A percentile compares a stretch with the other conserved stretches of the same genome.
Evolutionary conservation across 1,139 yeast genomes (phyloP).

Genomic region (Saccharomycopsis hybrid): DNA sequence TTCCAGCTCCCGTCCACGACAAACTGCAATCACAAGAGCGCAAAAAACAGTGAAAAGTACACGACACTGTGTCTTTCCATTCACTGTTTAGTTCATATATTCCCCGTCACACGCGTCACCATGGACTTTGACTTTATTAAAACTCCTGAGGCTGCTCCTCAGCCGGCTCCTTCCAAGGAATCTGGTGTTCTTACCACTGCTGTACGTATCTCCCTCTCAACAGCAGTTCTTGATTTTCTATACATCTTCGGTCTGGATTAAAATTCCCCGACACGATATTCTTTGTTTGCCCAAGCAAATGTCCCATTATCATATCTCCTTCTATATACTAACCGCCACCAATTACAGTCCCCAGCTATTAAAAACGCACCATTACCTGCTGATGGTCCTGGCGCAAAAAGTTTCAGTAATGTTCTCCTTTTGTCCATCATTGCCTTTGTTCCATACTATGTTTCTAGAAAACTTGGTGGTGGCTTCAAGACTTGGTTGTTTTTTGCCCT

Average conservation of each 20-base stretch:
- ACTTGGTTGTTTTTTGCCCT: slow-evolving; percentile 53
- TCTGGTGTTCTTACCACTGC: slow-evolving; percentile 60
- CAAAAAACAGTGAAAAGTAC: no score
- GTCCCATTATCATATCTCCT: no score
- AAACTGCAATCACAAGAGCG: no score
- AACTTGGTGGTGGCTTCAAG: slow-evolving; percentile 69
- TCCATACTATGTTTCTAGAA: slow-evolving; percentile 60
- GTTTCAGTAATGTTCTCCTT: slow-evolving; percentile 62
- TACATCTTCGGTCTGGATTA: no score
- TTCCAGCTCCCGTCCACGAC: no score
- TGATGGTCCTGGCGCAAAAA: slow-evolving; percentile 82
- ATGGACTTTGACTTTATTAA: slow-evolving; percentile 37
- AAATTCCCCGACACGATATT: no score
- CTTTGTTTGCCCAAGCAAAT: no score
- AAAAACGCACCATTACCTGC: slow-evolving; percentile 86
- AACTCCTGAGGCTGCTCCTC: slow-evolving; percentile 52
- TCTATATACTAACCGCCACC: no score
- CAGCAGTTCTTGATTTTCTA: no score
- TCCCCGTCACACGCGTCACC: no score
- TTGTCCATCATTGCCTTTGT: slow-evolving; percentile 46
- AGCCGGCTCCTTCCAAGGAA: slow-evolving; percentile 42
- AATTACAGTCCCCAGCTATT: slow-evolving; percentile 48
- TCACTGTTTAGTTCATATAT: no score
- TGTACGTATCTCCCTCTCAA: slow-evolving; percentile 25
- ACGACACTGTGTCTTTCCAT: no score